Conservation (phyloP, 108 stramenopile species). For the Asterionellopsis glacialis region DNA sequence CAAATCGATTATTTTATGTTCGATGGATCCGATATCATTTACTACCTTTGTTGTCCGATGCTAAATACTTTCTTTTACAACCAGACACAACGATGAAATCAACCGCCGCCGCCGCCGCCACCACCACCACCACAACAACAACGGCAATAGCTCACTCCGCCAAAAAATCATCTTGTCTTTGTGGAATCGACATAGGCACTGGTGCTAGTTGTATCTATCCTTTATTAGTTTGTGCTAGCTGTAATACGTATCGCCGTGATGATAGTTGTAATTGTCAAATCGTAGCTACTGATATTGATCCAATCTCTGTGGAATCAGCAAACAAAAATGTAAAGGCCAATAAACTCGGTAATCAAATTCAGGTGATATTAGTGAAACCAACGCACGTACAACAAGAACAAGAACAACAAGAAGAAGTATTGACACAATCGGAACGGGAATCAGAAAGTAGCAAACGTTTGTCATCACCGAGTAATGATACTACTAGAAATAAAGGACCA, state of each 20-base stretch:
- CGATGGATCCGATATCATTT: constrained; percentile 75
- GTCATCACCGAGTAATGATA: too few species aligned
- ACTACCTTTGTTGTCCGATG: constrained; percentile 20
- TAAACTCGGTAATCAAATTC: constrained; percentile 43
- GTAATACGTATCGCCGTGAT: too few species aligned
- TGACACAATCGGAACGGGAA: not conserved
- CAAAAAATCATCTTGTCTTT: not conserved
- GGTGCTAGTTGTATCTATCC: constrained; percentile 89
- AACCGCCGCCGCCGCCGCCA: not conserved
- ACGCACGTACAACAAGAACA: constrained; percentile 16
- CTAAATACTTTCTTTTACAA: constrained; percentile 15
- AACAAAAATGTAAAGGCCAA: constrained; percentile 68
- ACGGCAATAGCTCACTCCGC: too few species aligned
- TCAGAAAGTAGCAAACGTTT: too few species aligned
- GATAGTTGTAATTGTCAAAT: constrained; percentile 28
- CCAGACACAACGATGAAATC: not conserved
- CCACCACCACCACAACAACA: too few species aligned
- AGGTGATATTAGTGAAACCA: constrained; percentile 38
- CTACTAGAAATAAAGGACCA: not conserved
- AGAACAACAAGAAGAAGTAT: not conserved
- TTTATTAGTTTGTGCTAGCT: constrained; percentile 35
- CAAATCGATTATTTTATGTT: constrained; percentile 88
- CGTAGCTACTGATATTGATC: constrained; percentile 83
- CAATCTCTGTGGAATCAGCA: constrained; percentile 66
- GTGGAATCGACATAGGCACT: constrained; percentile 87